Evolutionary conservation across 2,329 filamentous ascomycete genomes (phyloP).

Genomic region (Diaporthe helianthi): DNA sequence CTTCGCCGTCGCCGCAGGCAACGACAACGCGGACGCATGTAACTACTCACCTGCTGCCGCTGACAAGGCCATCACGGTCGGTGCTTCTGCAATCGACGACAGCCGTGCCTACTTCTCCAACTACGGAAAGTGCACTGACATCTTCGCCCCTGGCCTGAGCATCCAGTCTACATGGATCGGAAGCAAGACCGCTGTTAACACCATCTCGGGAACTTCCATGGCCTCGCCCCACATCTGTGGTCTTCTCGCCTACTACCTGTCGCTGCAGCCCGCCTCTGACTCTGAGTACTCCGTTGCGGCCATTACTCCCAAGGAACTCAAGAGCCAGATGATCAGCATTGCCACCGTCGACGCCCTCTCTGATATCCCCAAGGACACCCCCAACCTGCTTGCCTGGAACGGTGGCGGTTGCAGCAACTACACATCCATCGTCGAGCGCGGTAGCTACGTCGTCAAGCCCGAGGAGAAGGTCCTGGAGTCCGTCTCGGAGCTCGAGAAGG

Average conservation of each 20-base stretch:
- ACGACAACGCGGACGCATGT: constrained; percentile 98
- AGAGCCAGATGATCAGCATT: constrained; percentile 84
- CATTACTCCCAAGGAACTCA: constrained; percentile 93
- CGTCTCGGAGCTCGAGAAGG: constrained; percentile 67
- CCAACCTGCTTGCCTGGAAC: constrained; percentile 98
- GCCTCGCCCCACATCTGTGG: constrained; percentile 96
- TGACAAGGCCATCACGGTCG: constrained; percentile 90
- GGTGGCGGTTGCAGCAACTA: constrained; percentile 95
- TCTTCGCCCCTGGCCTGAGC: constrained; percentile 97
- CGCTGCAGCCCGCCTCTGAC: constrained; percentile 87
- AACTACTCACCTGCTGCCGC: constrained; percentile 98
- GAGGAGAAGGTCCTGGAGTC: constrained; percentile 45
- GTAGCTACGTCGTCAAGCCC: constrained; percentile 69
- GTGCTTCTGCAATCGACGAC: constrained; percentile 90
- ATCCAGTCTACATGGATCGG: constrained; percentile 99
- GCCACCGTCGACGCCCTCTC: constrained; percentile 79
- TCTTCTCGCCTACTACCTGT: constrained; percentile 97
- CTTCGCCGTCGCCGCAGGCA: constrained; percentile 97
- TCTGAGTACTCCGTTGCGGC: constrained; percentile 90
- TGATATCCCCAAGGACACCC: constrained; percentile 85
- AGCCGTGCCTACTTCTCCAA: constrained; percentile 99
- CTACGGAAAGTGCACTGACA: constrained; percentile 99
- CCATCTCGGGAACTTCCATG: constrained; percentile 99
- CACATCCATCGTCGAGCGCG: constrained; percentile 77
- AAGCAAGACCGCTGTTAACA: constrained; percentile 95